Conservation (phyloP, 2,329 filamentous ascomycete species). For the Drechmeria coniospora region DNA sequence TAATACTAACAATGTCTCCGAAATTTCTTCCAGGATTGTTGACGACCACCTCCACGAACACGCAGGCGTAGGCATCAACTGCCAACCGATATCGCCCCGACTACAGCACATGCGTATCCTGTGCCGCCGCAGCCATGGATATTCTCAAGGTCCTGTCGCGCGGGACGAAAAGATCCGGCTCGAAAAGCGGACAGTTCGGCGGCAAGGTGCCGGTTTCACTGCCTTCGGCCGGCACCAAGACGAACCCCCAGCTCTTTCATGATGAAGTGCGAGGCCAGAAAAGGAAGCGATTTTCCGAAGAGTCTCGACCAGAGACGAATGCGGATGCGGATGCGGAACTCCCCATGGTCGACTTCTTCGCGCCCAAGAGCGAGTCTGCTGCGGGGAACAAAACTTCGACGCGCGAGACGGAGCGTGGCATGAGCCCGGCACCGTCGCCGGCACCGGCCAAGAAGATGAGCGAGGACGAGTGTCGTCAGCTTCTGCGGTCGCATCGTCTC, state of each 20-base stretch:
- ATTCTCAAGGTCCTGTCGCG: slow-evolving; percentile 59
- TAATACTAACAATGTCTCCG: too few relatives aligned
- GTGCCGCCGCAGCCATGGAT: slow-evolving; percentile 36
- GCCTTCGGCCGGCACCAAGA: slow-evolving; percentile 47
- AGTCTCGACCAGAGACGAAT: slow-evolving; percentile 16
- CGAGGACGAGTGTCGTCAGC: slow-evolving; percentile 56
- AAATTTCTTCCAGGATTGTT: too few relatives aligned
- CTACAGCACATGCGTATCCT: neutral
- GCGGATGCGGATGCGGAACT: slow-evolving; percentile 15
- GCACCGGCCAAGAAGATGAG: slow-evolving; percentile 31
- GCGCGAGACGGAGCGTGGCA: slow-evolving; percentile 10
- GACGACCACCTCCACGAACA: too few relatives aligned
- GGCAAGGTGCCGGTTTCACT: slow-evolving; percentile 26
- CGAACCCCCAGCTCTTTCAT: slow-evolving; percentile 57
- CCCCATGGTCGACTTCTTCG: slow-evolving; percentile 44
- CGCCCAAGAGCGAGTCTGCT: slow-evolving; percentile 23
- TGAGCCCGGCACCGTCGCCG: slow-evolving; percentile 12
- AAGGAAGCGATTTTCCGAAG: slow-evolving; percentile 34
- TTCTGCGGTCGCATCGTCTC: slow-evolving; percentile 66
- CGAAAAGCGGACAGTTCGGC: slow-evolving; percentile 16
- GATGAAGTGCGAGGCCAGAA: slow-evolving; percentile 37
- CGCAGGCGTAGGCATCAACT: too few relatives aligned
- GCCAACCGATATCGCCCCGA: too few relatives aligned
- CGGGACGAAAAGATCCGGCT: slow-evolving; percentile 47
- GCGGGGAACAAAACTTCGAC: slow-evolving; percentile 15